A percentile compares a stretch with the other conserved stretches of the same genome.
Evolutionary conservation across 768 basidiomycete species (phyloP).

Genomic region (Dendrothele bispora): DNA sequence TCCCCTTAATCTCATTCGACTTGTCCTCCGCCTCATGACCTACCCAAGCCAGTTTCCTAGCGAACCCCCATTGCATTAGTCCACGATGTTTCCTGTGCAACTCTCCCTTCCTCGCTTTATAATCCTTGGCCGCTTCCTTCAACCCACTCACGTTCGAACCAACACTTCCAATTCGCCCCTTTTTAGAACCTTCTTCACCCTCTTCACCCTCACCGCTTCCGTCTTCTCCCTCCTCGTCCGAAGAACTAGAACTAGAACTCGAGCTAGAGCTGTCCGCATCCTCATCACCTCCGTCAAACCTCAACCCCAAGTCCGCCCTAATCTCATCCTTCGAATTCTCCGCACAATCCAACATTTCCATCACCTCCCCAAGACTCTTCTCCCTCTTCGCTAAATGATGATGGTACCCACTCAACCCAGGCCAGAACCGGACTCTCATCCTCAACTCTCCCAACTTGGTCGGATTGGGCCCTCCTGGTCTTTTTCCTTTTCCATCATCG

Average conservation of each 20-base stretch:
- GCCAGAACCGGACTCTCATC: constrained; percentile 38
- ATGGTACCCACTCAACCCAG: constrained; percentile 45
- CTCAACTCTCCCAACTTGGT: constrained; percentile 33
- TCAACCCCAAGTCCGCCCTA: constrained; percentile 5
- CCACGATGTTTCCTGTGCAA: constrained; percentile 57
- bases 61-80: constrained; percentile 60
- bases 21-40: constrained; percentile 50
- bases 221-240: constrained; percentile 19
- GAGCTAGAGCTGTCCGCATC: constrained; percentile 12
- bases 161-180: too few relatives aligned
- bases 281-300: constrained; percentile 19
- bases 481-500: too few relatives aligned
- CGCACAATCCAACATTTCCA: constrained; percentile 43
- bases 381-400: constrained; percentile 33
- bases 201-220: constrained; percentile 11
- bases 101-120: constrained; percentile 40
- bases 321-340: constrained; percentile 31
- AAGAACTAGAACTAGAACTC: constrained; percentile 16
- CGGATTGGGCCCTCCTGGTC: too few relatives aligned
- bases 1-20: constrained; percentile 37
- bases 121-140: constrained; percentile 37
- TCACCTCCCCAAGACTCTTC: constrained; percentile 35
- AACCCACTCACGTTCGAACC: constrained; percentile 22
- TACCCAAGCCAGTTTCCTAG: constrained; percentile 56
- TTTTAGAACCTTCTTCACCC: too few relatives aligned